phyloP scores from a whole-genome alignment of 2,329 filamentous ascomycete species.

The Truncatella angustata region DNA sequence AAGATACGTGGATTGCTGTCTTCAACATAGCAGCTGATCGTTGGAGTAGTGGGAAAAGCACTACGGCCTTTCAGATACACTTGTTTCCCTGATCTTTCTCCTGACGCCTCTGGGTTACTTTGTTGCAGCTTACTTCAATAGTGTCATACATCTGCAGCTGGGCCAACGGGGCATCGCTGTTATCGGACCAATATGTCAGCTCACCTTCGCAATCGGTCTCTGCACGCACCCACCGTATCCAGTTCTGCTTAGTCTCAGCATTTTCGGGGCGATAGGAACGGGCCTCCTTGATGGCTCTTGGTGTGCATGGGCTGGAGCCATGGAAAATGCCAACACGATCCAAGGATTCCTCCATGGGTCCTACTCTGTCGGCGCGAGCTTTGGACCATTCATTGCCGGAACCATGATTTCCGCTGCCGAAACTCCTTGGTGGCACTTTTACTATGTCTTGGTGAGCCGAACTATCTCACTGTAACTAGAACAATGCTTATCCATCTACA shows the following conservation, averaged over 20 bases:
- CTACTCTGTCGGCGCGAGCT: conserved; percentile 35
- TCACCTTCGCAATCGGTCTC: conserved; percentile 27
- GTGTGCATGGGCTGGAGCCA: conserved; percentile 41
- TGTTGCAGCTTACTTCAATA: conserved; percentile 36
- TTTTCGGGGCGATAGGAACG: conserved; percentile 32
- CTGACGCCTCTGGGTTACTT: conserved; percentile 42
- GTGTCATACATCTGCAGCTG: conserved; percentile 33
- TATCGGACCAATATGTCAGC: conserved; percentile 35
- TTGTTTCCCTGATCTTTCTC: conserved; percentile 44
- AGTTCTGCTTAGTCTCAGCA: conserved; percentile 28
- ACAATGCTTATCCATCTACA: no score
- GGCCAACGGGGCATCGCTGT: conserved; percentile 41
- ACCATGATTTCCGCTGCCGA: conserved; percentile 25
- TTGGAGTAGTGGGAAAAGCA: conserved; percentile 29
- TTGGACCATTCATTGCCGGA: conserved; percentile 33
- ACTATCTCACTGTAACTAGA: neutral
- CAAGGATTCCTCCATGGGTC: conserved; percentile 38
- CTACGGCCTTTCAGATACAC: conserved; percentile 39
- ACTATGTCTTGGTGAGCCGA: conserved; percentile 33
- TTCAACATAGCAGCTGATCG: neutral
- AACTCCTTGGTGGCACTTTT: conserved; percentile 36
- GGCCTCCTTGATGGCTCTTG: conserved; percentile 42
- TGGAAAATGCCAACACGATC: conserved; percentile 24
- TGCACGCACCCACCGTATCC: conserved; percentile 29
- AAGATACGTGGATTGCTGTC: no score